Conservation (phyloP, 2,329 filamentous ascomycete species). For the Polychaeton citri region DNA sequence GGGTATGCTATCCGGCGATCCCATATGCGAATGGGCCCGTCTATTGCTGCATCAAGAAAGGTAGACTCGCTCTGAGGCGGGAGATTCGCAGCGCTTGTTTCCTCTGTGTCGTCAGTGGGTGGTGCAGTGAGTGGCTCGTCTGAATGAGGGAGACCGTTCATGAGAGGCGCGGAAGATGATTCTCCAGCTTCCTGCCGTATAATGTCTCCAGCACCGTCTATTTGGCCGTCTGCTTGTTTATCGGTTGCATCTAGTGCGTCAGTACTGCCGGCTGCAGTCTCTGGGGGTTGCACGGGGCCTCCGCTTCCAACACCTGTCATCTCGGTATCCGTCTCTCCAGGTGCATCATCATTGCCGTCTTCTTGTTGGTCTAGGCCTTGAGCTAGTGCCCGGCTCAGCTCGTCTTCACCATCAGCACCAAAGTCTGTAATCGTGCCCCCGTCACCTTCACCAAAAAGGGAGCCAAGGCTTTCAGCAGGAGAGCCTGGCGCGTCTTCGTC, state of each 20-base stretch:
- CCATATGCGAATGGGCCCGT: constrained; percentile 87
- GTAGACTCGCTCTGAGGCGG: constrained; percentile 54
- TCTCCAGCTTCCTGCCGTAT: not conserved
- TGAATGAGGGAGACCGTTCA: constrained; percentile 39
- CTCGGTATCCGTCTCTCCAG: constrained; percentile 21
- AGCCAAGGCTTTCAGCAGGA: constrained; percentile 62
- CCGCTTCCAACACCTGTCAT: constrained; percentile 30
- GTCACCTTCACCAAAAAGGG: constrained; percentile 66
- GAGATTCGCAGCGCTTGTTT: constrained; percentile 17
- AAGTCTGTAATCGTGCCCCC: constrained; percentile 40
- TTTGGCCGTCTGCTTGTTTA: constrained; percentile 1
- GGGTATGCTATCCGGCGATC: constrained; percentile 66
- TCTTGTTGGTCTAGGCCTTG: constrained; percentile 32
- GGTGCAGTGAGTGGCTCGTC: constrained; percentile 30
- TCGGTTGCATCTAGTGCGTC: not conserved
- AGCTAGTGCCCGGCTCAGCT: constrained; percentile 64
- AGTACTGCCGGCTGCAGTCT: constrained; percentile 5
- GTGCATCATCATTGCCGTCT: constrained; percentile 22
- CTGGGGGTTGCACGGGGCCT: constrained; percentile 27
- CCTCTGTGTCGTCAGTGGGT: constrained; percentile 19
- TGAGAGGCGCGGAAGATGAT: constrained; percentile 1
- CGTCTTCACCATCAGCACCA: constrained; percentile 71
- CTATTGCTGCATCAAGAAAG: constrained; percentile 78
- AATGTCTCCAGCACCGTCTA: too few relatives aligned
- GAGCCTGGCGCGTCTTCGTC: constrained; percentile 48